These are phyloP conservation scores for Plenodomus lindquistii DNA, from an alignment of 2,329 filamentous ascomycete genomes.

Conservation along the genomic window DNA sequence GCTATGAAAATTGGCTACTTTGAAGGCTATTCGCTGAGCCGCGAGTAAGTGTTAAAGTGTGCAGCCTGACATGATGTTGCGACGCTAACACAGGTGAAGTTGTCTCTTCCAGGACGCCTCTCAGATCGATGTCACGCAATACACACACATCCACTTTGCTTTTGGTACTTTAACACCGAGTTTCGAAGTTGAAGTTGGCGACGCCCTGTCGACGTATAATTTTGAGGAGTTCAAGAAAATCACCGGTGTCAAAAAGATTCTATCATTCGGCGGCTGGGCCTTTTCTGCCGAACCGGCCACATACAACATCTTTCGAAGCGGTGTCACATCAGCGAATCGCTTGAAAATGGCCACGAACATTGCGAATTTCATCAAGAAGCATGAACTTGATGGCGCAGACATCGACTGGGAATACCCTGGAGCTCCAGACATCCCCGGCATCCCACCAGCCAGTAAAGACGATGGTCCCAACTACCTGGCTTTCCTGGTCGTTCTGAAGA, in stretches of 20 bases:
- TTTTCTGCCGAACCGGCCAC: constrained; percentile 46
- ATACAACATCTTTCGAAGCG: constrained; percentile 45
- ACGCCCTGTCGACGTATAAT: no score
- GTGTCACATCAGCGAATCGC: constrained; percentile 45
- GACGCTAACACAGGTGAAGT: no score
- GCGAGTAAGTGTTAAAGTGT: no score
- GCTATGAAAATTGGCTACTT: no score
- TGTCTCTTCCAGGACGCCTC: no score
- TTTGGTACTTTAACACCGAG: no score
- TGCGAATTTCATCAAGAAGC: constrained; percentile 19
- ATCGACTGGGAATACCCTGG: constrained; percentile 54
- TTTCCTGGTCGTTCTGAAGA: constrained; percentile 18
- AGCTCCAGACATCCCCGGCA: constrained; percentile 31
- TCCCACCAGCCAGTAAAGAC: not conserved
- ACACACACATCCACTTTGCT: no score
- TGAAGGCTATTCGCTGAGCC: no score
- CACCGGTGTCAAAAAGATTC: constrained; percentile 39
- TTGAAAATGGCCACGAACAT: constrained; percentile 30
- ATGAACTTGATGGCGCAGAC: constrained; percentile 43
- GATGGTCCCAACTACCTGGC: constrained; percentile 44
- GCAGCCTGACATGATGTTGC: no score
- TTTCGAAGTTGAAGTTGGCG: no score
- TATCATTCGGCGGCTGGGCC: constrained; percentile 53
- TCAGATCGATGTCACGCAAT: no score
- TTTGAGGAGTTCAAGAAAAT: constrained; percentile 40